Evolutionary conservation across 768 basidiomycete species (phyloP).

Genomic region (Strobilomyces echinocephalus): DNA sequence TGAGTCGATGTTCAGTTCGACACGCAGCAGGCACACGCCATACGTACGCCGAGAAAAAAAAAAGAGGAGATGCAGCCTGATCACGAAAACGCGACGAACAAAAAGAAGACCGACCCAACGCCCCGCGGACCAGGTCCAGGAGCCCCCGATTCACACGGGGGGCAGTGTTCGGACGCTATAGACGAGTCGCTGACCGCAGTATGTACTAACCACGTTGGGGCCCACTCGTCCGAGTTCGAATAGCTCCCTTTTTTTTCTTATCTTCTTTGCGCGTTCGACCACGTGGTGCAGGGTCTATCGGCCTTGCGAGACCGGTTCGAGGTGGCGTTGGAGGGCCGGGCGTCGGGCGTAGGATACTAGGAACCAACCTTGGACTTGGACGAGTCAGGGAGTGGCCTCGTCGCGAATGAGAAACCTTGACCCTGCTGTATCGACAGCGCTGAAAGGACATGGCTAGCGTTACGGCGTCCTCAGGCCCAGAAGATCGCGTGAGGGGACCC

Average conservation of each 20-base stretch:
- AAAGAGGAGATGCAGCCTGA: too few relatives aligned
- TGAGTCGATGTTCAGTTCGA: too few relatives aligned
- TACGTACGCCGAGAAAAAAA: too few relatives aligned
- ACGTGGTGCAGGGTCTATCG: background rate
- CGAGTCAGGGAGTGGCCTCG: too few relatives aligned
- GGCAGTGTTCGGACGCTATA: background rate
- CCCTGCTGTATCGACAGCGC: constrained; percentile 8
- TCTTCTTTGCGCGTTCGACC: background rate
- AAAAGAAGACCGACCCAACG: background rate
- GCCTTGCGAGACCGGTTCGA: background rate
- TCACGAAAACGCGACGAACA: background rate
- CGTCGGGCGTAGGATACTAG: background rate
- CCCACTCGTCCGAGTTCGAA: background rate
- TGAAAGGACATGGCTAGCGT: background rate
- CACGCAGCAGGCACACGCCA: too few relatives aligned
- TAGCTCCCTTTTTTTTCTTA: background rate
- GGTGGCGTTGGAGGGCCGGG: background rate
- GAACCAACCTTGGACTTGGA: background rate
- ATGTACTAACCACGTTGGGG: too few relatives aligned
- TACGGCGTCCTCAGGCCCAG: too few relatives aligned
- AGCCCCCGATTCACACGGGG: background rate
- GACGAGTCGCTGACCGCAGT: background rate
- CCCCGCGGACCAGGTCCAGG: background rate
- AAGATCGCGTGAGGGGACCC: background rate
- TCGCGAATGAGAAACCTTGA: constrained; percentile 1